Evolutionary conservation across 2,329 filamentous ascomycete genomes (phyloP).

Genomic region (Cladobotryum mycophilum): DNA sequence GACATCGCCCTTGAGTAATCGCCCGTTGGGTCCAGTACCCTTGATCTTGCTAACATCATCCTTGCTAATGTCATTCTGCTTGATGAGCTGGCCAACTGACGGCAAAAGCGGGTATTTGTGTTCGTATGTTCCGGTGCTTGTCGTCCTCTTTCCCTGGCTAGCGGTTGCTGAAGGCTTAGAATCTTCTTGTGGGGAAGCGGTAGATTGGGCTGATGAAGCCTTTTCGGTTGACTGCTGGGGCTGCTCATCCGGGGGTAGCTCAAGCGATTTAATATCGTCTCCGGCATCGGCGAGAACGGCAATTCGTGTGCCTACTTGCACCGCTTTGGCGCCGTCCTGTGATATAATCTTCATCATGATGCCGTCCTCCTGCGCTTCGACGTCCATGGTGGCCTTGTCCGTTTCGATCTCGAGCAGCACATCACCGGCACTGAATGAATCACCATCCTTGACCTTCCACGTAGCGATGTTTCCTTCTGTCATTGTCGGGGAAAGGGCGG

Average conservation of each 20-base stretch:
- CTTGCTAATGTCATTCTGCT: conserved; percentile 68
- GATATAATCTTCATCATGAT: conserved; percentile 77
- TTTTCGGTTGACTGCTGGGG: conserved; percentile 30
- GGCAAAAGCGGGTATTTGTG: conserved; percentile 71
- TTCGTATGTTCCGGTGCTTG: conserved; percentile 48
- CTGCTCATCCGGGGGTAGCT: conserved; percentile 66
- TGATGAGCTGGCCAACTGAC: conserved; percentile 76
- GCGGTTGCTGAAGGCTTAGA: conserved; percentile 23
- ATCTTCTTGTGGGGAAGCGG: conserved; percentile 20
- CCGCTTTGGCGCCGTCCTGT: conserved; percentile 65
- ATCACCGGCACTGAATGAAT: conserved; percentile 74
- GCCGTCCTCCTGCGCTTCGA: conserved; percentile 87
- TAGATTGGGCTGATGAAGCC: conserved; percentile 14
- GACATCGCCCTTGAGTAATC: conserved; percentile 91
- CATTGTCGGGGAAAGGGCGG: conserved; percentile 86
- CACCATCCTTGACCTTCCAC: conserved; percentile 85
- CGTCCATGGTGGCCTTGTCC: conserved; percentile 91
- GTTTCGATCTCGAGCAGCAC: conserved; percentile 90
- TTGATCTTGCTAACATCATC: conserved; percentile 75
- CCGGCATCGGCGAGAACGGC: conserved; percentile 75
- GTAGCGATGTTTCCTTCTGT: conserved; percentile 82
- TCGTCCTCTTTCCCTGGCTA: conserved; percentile 15
- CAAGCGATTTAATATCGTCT: conserved; percentile 68
- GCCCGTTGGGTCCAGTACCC: conserved; percentile 79
- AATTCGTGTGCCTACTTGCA: conserved; percentile 75